Conservation (phyloP, 768 basidiomycete genomes). For the Tricholoma hemisulphureum region DNA sequence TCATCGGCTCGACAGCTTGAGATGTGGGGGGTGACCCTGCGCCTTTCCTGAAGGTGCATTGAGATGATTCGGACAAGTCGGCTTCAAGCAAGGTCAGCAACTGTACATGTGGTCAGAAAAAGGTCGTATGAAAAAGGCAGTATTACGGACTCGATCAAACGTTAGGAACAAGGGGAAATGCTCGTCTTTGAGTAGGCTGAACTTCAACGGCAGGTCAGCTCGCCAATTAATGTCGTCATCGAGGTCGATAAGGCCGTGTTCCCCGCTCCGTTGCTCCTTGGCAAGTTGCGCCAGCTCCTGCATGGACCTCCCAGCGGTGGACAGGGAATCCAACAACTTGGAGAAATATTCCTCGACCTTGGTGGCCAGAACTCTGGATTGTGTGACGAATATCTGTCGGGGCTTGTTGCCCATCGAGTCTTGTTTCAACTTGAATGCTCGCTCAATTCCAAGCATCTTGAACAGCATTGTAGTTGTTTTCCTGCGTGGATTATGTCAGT, state of each 20-base stretch:
- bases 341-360: slow-evolving; percentile 65
- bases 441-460: slow-evolving; percentile 67
- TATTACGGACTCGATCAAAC: slow-evolving; percentile 1
- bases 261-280: neutral
- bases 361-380: slow-evolving; percentile 57
- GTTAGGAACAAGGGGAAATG: slow-evolving; percentile 3
- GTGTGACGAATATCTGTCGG: slow-evolving; percentile 71
- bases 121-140: neutral
- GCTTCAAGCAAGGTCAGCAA: neutral
- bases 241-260: neutral
- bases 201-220: neutral
- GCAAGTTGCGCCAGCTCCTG: slow-evolving; percentile 30
- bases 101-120: neutral
- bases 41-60: neutral
- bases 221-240: slow-evolving; percentile 3
- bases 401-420: slow-evolving; percentile 43
- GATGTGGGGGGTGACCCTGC: neutral
- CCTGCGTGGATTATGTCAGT: slow-evolving; percentile 29
- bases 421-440: slow-evolving; percentile 42
- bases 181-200: neutral
- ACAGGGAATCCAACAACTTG: slow-evolving; percentile 45
- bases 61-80: neutral
- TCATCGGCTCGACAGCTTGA: slow-evolving; percentile 25
- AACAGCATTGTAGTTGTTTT: slow-evolving; percentile 76
- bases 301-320: slow-evolving; percentile 29